Evolutionary conservation across 129 eudicot genomes (phyloP).

Genomic region (Lactuca saligna): DNA sequence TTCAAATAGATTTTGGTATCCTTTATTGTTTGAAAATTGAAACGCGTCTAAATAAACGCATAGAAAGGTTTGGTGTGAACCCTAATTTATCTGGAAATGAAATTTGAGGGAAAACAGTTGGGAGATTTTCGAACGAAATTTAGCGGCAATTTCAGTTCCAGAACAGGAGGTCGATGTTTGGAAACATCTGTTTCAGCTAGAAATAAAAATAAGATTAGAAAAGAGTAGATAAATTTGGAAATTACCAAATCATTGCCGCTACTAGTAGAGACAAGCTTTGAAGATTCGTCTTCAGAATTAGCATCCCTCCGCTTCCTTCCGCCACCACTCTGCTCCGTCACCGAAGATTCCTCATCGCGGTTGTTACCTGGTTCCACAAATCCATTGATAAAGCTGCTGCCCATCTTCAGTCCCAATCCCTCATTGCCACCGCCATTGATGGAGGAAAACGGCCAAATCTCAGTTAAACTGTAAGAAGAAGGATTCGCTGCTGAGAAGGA

Average conservation of each 20-base stretch:
- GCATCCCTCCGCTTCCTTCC: slow-evolving; percentile 49
- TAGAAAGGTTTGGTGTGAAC: not conserved
- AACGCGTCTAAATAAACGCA: not conserved
- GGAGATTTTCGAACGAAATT: not conserved
- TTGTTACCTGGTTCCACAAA: slow-evolving; percentile 37
- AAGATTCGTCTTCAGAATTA: slow-evolving; percentile 56
- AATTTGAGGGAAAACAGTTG: not conserved
- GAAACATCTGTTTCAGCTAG: not conserved
- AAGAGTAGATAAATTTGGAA: not conserved
- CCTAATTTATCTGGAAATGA: not conserved
- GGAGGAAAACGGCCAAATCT: slow-evolving; percentile 67
- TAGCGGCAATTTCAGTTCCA: slow-evolving; percentile 7
- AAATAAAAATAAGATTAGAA: not conserved
- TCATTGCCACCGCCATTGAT: slow-evolving; percentile 36
- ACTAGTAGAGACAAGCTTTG: slow-evolving; percentile 57
- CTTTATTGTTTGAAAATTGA: not conserved
- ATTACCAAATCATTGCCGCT: slow-evolving; percentile 63
- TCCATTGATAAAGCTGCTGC: slow-evolving; percentile 35
- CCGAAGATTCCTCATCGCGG: slow-evolving; percentile 68
- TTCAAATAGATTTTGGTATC: not conserved
- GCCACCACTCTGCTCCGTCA: slow-evolving; percentile 76
- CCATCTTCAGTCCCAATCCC: slow-evolving; percentile 52
- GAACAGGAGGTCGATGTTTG: not conserved
- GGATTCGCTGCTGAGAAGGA: slow-evolving; percentile 82
- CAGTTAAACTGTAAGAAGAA: slow-evolving; percentile 71